Evolutionary conservation across 441 rosid genomes (phyloP).

Genomic region (Bruguiera hainesii): DNA sequence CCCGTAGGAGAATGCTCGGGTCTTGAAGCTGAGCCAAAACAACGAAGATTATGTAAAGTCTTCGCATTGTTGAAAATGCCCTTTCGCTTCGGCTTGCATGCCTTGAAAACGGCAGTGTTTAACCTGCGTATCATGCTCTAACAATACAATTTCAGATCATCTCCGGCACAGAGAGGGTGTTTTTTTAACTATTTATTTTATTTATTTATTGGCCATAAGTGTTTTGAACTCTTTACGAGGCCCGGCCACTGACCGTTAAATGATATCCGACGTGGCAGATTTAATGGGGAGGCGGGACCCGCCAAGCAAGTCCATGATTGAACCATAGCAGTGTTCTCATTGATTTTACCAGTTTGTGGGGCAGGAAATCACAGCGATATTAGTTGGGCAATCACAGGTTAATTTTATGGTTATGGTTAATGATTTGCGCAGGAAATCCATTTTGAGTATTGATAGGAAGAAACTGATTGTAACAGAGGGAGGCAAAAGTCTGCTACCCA

Average conservation of each 20-base stretch:
- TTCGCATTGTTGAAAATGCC: too few species aligned
- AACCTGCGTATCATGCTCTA: background rate
- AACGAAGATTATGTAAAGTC: background rate
- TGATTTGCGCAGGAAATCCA: constrained; percentile 42
- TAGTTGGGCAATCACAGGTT: constrained; percentile 55
- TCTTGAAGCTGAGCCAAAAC: constrained; percentile 1
- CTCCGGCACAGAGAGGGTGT: too few species aligned
- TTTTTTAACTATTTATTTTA: too few species aligned
- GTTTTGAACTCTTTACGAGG: too few species aligned
- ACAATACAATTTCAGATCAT: constrained; percentile 7
- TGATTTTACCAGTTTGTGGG: constrained; percentile 49
- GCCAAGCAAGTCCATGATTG: too few species aligned
- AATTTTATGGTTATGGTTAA: constrained; percentile 45
- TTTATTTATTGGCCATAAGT: too few species aligned
- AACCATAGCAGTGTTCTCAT: too few species aligned
- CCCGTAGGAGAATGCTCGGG: constrained; percentile 16
- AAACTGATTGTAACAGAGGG: constrained; percentile 49
- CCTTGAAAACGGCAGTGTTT: background rate
- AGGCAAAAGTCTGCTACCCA: too few species aligned
- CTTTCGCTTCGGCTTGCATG: background rate
- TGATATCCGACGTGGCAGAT: too few species aligned
- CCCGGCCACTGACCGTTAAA: too few species aligned
- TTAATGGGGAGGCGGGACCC: too few species aligned
- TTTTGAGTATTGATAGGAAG: constrained; percentile 53
- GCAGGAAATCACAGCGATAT: constrained; percentile 54